Base-by-base conservation (phyloP, 2,329 filamentous ascomycete species). In the Neobulgaria alba region DNA sequence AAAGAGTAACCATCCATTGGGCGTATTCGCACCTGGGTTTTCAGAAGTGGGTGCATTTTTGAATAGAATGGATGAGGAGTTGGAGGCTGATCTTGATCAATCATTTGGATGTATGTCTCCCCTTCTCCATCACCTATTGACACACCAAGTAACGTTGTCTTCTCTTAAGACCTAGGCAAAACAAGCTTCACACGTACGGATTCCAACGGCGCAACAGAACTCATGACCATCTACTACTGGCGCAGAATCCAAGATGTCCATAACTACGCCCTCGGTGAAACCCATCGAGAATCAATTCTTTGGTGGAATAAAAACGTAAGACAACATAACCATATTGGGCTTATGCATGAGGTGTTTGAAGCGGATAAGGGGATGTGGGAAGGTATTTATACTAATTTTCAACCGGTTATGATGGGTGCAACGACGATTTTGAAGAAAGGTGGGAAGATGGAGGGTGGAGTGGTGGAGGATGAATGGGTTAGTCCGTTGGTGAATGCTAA, bases 211-310 rank as follows among this genome's bases (percentile, higher is more conserved):
- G 47, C 43, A 20, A 45, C 18, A 4, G 49, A 51, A 23, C 20
- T 42, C 10, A 20, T 49, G 16, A 36, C 44, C 3, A 43, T 51
- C 34, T 47, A 39, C 2, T 51, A 51, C 37, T 51, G 47, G 47
- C 42, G 49, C 1, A 37, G 26, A 8, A 18, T 51, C 3, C 39
- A 46, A 7, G 47, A 51, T 29, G 47, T 51, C 14, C 49, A 51
- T 15, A 33, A 30, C 18, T 51, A 41, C 18, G 49, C 49, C 10
- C 43, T 49, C 77, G 77, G 57, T 84, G 89, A 8, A 85, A 88
- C 0, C 77, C 82, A 18, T 80, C 77, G 20, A 88, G 89, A 18
- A 81, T 85, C 10, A 67, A 95, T 46, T 86, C 94, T 56, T 85
- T 96, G 47, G 84, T 95, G 39, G 90, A 43, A 49, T 8, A 29